A percentile compares a stretch with the other conserved stretches of the same genome.
These are phyloP conservation scores for Ceratocystis huliohia DNA, from an alignment of 2,329 filamentous ascomycete genomes.

Conservation along the genomic window DNA sequence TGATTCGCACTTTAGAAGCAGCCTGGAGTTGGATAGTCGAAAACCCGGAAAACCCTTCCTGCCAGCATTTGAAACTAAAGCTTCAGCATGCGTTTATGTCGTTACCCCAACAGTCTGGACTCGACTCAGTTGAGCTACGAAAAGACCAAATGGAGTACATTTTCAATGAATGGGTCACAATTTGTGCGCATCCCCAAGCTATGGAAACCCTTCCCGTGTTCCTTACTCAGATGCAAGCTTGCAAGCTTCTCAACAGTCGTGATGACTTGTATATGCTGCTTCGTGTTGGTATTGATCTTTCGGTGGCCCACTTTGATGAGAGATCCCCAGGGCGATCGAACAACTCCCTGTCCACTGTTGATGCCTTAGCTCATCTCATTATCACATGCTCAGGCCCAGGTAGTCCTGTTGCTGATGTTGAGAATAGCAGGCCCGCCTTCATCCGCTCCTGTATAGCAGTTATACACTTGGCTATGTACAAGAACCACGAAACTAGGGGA, in stretches of 20 bases:
- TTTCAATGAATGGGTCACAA: slow-evolving; percentile 86
- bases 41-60: slow-evolving; percentile 50
- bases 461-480: slow-evolving; percentile 68
- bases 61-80: slow-evolving; percentile 59
- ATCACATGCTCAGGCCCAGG: slow-evolving; percentile 47
- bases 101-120: slow-evolving; percentile 28
- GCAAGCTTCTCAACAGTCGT: slow-evolving; percentile 56
- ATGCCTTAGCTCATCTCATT: slow-evolving; percentile 73
- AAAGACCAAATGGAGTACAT: slow-evolving; percentile 86
- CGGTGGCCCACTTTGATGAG: slow-evolving; percentile 65
- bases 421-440: slow-evolving; percentile 46
- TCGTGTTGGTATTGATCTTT: slow-evolving; percentile 66
- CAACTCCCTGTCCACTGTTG: slow-evolving; percentile 44
- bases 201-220: slow-evolving; percentile 65
- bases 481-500: slow-evolving; percentile 68
- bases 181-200: slow-evolving; percentile 64
- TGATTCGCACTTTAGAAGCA: slow-evolving; percentile 67
- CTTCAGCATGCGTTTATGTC: slow-evolving; percentile 33
- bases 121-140: slow-evolving; percentile 38
- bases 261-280: slow-evolving; percentile 72
- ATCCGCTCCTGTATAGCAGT: slow-evolving; percentile 67
- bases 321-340: slow-evolving; percentile 46
- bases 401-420: slow-evolving; percentile 14
- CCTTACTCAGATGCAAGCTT: slow-evolving; percentile 68
- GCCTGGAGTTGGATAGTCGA: slow-evolving; percentile 71